phyloP scores from a whole-genome alignment of 805 yeast species.

The Wickerhamiella cacticola region DNA sequence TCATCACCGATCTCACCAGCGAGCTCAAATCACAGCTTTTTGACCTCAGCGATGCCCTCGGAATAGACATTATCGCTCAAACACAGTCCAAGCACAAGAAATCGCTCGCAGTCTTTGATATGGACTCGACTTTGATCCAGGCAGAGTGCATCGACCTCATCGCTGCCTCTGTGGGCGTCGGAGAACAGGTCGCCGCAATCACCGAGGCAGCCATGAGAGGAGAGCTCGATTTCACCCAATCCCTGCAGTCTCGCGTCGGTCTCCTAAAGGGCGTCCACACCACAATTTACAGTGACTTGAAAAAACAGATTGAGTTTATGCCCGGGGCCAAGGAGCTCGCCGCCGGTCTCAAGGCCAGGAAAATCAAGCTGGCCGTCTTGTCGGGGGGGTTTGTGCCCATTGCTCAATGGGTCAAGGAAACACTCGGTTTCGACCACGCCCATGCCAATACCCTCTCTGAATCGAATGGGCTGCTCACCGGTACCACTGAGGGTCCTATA shows the following conservation, averaged over 20 bases:
- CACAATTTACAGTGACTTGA: conserved; percentile 63
- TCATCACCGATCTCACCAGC: neutral
- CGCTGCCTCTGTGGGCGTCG: conserved; percentile 88
- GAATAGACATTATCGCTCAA: conserved; percentile 37
- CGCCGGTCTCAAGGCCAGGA: conserved; percentile 45
- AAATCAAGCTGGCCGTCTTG: conserved; percentile 68
- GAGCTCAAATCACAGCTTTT: neutral
- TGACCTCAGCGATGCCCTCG: conserved; percentile 3
- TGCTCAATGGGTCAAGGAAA: conserved; percentile 59
- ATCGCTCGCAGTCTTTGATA: conserved; percentile 71
- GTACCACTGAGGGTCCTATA: conserved; percentile 63
- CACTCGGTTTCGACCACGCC: conserved; percentile 70
- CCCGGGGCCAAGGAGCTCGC: conserved; percentile 73
- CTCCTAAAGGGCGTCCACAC: conserved; percentile 76
- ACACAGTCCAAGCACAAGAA: conserved; percentile 29
- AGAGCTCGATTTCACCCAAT: conserved; percentile 79
- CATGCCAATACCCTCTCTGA: conserved; percentile 56
- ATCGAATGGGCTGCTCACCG: conserved; percentile 46
- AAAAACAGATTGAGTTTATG: conserved; percentile 59
- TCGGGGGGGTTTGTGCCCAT: conserved; percentile 92
- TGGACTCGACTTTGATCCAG: conserved; percentile 93
- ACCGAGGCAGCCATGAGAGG: conserved; percentile 97
- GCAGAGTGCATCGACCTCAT: conserved; percentile 95
- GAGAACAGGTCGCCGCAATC: conserved; percentile 71
- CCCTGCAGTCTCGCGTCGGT: conserved; percentile 60